Evolutionary conservation across 2,329 filamentous ascomycete species (phyloP).

Genomic region (Colletotrichum siamense): DNA sequence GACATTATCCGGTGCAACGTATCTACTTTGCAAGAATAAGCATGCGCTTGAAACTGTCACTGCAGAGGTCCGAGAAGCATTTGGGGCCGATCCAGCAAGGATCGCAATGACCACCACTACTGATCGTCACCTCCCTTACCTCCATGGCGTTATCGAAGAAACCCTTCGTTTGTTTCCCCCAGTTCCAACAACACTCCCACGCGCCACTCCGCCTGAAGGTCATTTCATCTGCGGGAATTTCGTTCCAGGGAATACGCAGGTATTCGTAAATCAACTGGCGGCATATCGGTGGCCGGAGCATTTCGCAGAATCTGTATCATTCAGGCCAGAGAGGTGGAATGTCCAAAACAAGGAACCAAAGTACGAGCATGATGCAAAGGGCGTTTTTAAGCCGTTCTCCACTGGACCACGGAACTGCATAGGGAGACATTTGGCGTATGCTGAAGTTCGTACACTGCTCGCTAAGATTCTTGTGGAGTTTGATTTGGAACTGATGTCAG

Average conservation of each 20-base stretch:
- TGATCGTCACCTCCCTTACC: conserved; percentile 32
- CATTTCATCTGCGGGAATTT: conserved; percentile 34
- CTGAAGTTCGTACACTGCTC: conserved; percentile 55
- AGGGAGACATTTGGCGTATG: conserved; percentile 49
- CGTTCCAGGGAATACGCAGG: conserved; percentile 31
- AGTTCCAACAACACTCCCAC: conserved; percentile 2
- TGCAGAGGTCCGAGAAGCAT: conserved; percentile 35
- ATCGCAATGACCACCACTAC: conserved; percentile 34
- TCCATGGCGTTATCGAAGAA: conserved; percentile 41
- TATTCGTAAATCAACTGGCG: conserved; percentile 27
- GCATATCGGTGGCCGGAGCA: conserved; percentile 33
- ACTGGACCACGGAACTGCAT: conserved; percentile 55
- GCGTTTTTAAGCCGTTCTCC: conserved; percentile 48
- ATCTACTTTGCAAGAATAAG: neutral
- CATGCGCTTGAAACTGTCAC: conserved; percentile 24
- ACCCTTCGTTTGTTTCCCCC: conserved; percentile 40
- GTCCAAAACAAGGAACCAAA: neutral
- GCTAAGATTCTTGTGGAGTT: conserved; percentile 54
- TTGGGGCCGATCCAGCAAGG: conserved; percentile 28
- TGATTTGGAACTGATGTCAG: conserved; percentile 45
- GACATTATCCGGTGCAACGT: neutral
- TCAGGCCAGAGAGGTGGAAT: conserved; percentile 51
- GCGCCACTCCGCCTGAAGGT: neutral
- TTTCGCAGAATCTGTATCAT: conserved; percentile 34
- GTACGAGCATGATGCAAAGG: conserved; percentile 44